Evolutionary conservation across 2,329 filamentous ascomycete genomes (phyloP), one percentile per base, ranked within the genome.

Genomic region (Aureobasidium pullulans): DNA sequence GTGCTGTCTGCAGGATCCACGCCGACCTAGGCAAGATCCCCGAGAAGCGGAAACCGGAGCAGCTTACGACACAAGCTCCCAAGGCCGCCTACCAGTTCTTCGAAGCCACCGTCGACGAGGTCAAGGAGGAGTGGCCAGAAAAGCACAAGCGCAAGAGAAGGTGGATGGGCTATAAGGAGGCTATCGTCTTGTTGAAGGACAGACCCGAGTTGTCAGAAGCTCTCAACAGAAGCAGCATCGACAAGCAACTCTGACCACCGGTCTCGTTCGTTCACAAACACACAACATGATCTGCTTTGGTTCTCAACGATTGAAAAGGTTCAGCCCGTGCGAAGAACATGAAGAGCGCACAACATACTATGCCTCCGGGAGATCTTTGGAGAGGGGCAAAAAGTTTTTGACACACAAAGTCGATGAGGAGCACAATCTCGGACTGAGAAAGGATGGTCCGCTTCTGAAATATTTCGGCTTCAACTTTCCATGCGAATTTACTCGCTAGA

Each of bases 81-180:
- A 93, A 93, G 72, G 82, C 86, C 39, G 73, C 85, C 57, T 93
- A 92, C 73, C 85, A 87, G 66, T 94, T 93, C 75, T 94, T 85
- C 75, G 89, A 97, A 75, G 92, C 86, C 63, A 88, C 84, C n/a
- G 94, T 99, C 62, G 84, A 88, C 64, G 86, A 86, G 68, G 90
- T 96, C 76, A 88, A 94, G 73, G 78, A 81, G 15, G 84, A 92
- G 61, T 99, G 94, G 94, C 94, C 94, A 1, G 94, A 99, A 78
- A 88, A 83, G 77, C 85, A 96, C 75, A 97, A 96, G 81, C 84
- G 94, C 68, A 87, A 87, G 72, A 85, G 94, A 62, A 84, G 88
- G 72, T 99, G 94, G 94, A 90, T 96, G 73, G 87, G 85, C 54
- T 96, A 90, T 72, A 76, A 81, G 53, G 84, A 95, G 73, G 94